Conservation (phyloP, 352 stramenopile genomes). For the Phytophthora niederhauseri region DNA sequence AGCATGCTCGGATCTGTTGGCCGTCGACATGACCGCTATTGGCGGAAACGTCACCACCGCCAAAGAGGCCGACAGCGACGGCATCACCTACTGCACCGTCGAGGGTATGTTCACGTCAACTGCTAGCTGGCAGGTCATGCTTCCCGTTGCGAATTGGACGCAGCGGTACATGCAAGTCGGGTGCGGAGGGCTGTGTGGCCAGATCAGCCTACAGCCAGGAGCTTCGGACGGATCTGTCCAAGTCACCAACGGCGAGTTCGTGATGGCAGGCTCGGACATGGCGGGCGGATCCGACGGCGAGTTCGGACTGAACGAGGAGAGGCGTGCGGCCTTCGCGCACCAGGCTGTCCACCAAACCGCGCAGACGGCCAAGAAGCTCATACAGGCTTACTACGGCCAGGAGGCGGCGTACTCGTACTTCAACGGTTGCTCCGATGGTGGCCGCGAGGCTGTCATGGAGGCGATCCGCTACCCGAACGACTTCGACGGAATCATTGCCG, state of each 20-base stretch:
- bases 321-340: constrained; percentile 42
- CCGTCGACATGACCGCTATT: constrained; percentile 36
- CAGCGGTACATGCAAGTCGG: constrained; percentile 50
- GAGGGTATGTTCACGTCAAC: constrained; percentile 26
- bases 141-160: constrained; percentile 47
- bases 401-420: constrained; percentile 48
- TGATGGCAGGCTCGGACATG: constrained; percentile 39
- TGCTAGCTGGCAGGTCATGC: constrained; percentile 36
- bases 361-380: constrained; percentile 44
- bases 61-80: constrained; percentile 30
- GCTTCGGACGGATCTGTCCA: constrained; percentile 36
- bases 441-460: constrained; percentile 48
- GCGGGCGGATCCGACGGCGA: constrained; percentile 32
- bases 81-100: constrained; percentile 40
- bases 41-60: constrained; percentile 35
- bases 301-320: constrained; percentile 44
- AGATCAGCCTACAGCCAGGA: constrained; percentile 30
- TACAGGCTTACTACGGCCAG: constrained; percentile 47
- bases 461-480: constrained; percentile 47
- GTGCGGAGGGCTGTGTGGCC: constrained; percentile 46
- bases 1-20: constrained; percentile 30
- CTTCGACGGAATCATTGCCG: constrained; percentile 50
- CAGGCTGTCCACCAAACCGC: constrained; percentile 46
- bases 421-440: constrained; percentile 49
- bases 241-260: constrained; percentile 41